These are phyloP conservation scores for Aspergillus ostianus DNA, from an alignment of 495 filamentous ascomycete genomes.

Conservation along the genomic window DNA sequence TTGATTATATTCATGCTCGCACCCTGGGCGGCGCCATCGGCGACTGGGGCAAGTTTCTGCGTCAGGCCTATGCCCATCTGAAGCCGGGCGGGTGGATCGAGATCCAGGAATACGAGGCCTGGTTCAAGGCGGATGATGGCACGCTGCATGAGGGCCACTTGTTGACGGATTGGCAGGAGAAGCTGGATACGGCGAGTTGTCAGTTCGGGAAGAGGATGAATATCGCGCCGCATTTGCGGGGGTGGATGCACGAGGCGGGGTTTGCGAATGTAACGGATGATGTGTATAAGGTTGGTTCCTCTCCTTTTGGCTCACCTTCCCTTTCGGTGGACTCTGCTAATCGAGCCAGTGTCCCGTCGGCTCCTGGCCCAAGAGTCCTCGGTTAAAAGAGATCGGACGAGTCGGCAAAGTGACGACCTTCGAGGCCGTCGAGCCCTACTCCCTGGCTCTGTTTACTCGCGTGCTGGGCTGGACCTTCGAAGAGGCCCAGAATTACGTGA, in stretches of 20 bases:
- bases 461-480: slow-evolving; percentile 47
- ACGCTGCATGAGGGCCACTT: slow-evolving; percentile 26
- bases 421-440: slow-evolving; percentile 51
- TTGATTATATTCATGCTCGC: slow-evolving; percentile 50
- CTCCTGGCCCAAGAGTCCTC: slow-evolving; percentile 50
- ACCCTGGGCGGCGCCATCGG: slow-evolving; percentile 43
- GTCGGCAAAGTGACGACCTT: slow-evolving; percentile 33
- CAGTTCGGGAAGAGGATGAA: slow-evolving; percentile 43
- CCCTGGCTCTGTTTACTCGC: slow-evolving; percentile 53
- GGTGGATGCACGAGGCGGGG: slow-evolving; percentile 31
- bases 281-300: slow-evolving; percentile 37
- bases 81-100: slow-evolving; percentile 56
- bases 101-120: slow-evolving; percentile 50
- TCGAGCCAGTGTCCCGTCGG: slow-evolving; percentile 38
- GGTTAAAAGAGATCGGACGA: slow-evolving; percentile 50
- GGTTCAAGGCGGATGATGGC: slow-evolving; percentile 37
- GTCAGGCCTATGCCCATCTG: slow-evolving; percentile 39
- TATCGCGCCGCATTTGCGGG: slow-evolving; percentile 23
- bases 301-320: too few relatives aligned
- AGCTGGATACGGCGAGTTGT: slow-evolving; percentile 30
- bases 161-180: slow-evolving; percentile 27
- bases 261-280: slow-evolving; percentile 39
- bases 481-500: slow-evolving; percentile 33
- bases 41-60: slow-evolving; percentile 43
- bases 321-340: background rate